Evolutionary conservation across 2,329 filamentous ascomycete genomes (phyloP).

Genomic region (Teratosphaeria zuluensis): DNA sequence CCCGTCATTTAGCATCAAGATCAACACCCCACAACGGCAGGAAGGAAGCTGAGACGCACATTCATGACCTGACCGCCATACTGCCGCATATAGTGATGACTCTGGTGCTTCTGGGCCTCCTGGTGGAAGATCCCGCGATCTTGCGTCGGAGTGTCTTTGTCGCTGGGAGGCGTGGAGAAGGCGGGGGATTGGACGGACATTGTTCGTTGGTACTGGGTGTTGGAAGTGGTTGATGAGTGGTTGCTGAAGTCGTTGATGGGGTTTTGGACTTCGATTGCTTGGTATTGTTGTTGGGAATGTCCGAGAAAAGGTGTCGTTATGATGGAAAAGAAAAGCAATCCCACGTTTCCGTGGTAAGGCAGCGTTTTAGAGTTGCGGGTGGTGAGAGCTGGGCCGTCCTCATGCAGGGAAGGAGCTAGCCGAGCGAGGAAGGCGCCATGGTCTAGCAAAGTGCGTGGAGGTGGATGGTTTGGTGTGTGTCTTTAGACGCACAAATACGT

Average conservation of each 20-base stretch:
- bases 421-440: not conserved
- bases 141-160: conserved; percentile 19
- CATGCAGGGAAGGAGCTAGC: not conserved
- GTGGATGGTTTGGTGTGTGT: not conserved
- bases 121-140: conserved; percentile 19
- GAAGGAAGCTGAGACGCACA: not conserved
- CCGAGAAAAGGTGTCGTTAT: too few species aligned
- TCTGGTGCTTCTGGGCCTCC: conserved; percentile 19
- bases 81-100: conserved; percentile 21
- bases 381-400: not conserved
- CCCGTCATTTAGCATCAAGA: not conserved
- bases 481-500: too few species aligned
- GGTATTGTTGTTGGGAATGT: too few species aligned
- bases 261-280: not conserved
- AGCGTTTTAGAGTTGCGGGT: not conserved
- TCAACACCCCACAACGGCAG: not conserved
- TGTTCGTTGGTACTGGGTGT: not conserved
- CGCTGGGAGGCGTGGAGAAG: conserved; percentile 14
- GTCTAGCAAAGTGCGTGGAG: not conserved
- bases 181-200: conserved; percentile 15
- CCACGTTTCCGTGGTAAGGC: too few species aligned
- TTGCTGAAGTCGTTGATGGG: not conserved
- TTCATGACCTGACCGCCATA: conserved; percentile 16
- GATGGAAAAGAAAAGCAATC: too few species aligned
- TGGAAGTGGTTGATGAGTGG: not conserved